These are phyloP conservation scores for Pugionium cornutum DNA, from an alignment of 345 rosid species.

Conservation along the genomic window DNA sequence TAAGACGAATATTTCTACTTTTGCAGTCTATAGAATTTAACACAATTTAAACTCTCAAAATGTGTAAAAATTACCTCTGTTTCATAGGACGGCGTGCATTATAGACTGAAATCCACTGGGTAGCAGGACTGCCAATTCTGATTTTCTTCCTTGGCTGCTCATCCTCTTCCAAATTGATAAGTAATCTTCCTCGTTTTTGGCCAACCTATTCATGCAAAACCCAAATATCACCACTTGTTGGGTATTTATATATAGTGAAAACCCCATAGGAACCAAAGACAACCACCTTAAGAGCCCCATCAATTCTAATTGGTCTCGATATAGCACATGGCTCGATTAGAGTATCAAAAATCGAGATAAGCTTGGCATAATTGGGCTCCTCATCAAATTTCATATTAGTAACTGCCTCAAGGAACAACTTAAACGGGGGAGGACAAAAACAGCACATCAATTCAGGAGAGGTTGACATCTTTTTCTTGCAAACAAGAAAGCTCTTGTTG, in stretches of 20 bases:
- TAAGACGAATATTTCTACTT: not conserved
- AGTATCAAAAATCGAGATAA: constrained; percentile 74
- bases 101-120: too few relatives aligned
- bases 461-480: constrained; percentile 93
- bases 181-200: constrained; percentile 75
- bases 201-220: constrained; percentile 56
- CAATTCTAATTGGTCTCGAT: constrained; percentile 84
- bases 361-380: constrained; percentile 90
- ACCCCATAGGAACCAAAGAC: constrained; percentile 23
- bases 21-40: not conserved
- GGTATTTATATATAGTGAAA: not conserved
- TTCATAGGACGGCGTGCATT: constrained; percentile 88
- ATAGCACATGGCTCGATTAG: constrained; percentile 66
- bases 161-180: constrained; percentile 79
- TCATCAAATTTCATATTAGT: constrained; percentile 91
- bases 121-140: too few relatives aligned
- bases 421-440: constrained; percentile 85
- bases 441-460: constrained; percentile 88
- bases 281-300: constrained; percentile 90
- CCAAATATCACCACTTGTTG: constrained; percentile 18
- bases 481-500: constrained; percentile 90
- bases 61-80: constrained; percentile 59
- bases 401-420: constrained; percentile 84
- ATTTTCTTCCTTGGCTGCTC: too few relatives aligned
- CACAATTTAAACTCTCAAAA: not conserved